Conservation (phyloP, 208 protist species). For the Leptomonas seymouri region DNA sequence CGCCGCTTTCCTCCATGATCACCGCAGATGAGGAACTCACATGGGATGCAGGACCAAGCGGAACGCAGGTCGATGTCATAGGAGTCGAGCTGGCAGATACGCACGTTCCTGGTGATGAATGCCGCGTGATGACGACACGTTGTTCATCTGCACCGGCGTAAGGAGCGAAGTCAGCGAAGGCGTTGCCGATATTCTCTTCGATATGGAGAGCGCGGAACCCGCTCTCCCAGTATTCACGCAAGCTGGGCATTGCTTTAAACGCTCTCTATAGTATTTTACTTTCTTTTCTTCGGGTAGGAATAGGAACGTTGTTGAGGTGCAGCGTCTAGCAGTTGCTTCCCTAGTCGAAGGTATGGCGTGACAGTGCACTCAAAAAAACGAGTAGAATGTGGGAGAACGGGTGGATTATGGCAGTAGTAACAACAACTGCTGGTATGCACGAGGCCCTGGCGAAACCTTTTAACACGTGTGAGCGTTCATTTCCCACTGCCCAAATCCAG, state of each 20-base stretch:
- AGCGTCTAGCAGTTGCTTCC: too few relatives aligned
- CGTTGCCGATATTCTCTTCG: slow-evolving; percentile 70
- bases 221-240: slow-evolving; percentile 47
- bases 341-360: too few relatives aligned
- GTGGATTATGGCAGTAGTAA: too few relatives aligned
- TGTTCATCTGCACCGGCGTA: slow-evolving; percentile 82
- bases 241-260: slow-evolving; percentile 11
- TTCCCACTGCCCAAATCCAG: too few relatives aligned
- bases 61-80: slow-evolving; percentile 14
- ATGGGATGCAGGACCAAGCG: slow-evolving; percentile 25
- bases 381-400: too few relatives aligned
- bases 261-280: too few relatives aligned
- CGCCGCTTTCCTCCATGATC: slow-evolving; percentile 51
- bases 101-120: slow-evolving; percentile 11
- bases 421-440: too few relatives aligned
- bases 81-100: background rate
- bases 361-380: too few relatives aligned
- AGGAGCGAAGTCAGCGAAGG: slow-evolving; percentile 78
- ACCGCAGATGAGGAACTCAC: slow-evolving; percentile 33
- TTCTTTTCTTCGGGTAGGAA: too few relatives aligned
- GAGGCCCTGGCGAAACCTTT: too few relatives aligned
- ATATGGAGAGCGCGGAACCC: slow-evolving; percentile 60
- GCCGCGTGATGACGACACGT: slow-evolving; percentile 52
- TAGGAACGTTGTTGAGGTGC: too few relatives aligned
- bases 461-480: too few relatives aligned